Evolutionary conservation across 2,329 filamentous ascomycete genomes (phyloP), one percentile per base, ranked within the genome.

Genomic region (Sarocladiaceae sp.): DNA sequence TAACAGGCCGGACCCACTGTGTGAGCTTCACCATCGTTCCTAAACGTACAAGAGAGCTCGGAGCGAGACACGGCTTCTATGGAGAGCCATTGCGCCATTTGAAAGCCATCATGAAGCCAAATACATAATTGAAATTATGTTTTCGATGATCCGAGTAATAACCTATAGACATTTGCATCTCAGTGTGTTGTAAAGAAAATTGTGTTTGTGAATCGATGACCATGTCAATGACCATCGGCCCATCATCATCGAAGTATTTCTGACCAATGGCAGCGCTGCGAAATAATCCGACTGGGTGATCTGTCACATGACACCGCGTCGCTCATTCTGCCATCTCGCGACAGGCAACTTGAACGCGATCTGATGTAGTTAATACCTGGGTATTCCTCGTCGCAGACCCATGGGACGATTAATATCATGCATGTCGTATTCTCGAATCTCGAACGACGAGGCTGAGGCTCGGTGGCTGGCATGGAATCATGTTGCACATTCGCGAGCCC

Each of bases 211-310:
- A 28, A 20, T 46, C 40, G n/a, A 46, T 46, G 40, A 42, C 40
- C 40, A 46, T 12, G 15, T 28, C 40, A 4, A 26, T 28, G 4
- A 11, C 4, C 10, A 29, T 48, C 44, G 12, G 10, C 44, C 25
- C 18, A 29, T 25, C 17, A 11, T 25, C 5, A 6, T 20, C 23
- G 17, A 11, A 18, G n/a, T 48, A 33, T 33, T 33, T 48, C 44
- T 31, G 17, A 11, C 44, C 44, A 48, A 48, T 48, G 26, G 33
- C 15, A 33, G 11, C 11, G 26, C 28, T 22, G 10, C 5, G 23
- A 22, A 48, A 48, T 48, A 48, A 48, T 10, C 44, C 26, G 25
- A 33, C n/a, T 17, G n/a, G n/a, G n/a, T n/a, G n/a, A n/a, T n/a
- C 8, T 20, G 4, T 22, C 37, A 25, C 22, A 17, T 42, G 33